phyloP scores from a whole-genome alignment of 306 rosid species.

The Mucuna pruriens region DNA sequence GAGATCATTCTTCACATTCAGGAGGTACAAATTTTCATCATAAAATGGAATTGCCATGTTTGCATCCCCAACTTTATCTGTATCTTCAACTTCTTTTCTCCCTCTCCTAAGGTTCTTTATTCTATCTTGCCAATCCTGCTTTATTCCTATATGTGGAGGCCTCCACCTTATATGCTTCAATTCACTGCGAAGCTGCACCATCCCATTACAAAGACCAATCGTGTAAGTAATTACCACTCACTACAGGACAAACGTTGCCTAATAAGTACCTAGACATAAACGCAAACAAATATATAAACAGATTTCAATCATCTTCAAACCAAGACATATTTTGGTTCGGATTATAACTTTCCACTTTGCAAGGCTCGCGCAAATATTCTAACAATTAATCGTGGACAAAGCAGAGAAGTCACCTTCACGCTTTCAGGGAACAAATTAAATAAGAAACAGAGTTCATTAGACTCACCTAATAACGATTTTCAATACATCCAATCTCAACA shows the following conservation, averaged over 20 bases:
- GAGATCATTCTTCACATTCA: slow-evolving; percentile 86
- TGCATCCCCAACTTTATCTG: slow-evolving; percentile 64
- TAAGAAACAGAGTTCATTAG: background rate
- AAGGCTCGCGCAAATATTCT: background rate
- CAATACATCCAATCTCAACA: background rate
- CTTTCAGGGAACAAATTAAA: background rate
- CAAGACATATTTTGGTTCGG: background rate
- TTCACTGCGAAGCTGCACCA: slow-evolving; percentile 60
- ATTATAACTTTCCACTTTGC: background rate
- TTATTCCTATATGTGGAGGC: slow-evolving; percentile 66
- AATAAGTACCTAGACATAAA: background rate
- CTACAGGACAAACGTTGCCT: background rate
- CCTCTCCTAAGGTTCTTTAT: slow-evolving; percentile 74
- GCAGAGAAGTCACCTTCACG: background rate
- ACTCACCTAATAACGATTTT: background rate
- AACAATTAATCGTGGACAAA: background rate
- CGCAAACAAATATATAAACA: background rate
- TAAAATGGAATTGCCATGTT: slow-evolving; percentile 78
- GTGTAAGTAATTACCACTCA: background rate
- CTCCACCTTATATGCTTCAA: slow-evolving; percentile 72
- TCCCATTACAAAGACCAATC: slow-evolving; percentile 31
- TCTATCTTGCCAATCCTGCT: slow-evolving; percentile 94
- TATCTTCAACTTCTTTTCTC: slow-evolving; percentile 72
- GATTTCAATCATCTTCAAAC: slow-evolving; percentile 2
- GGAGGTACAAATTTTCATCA: slow-evolving; percentile 78